Evolutionary conservation across 179 eudicot species (phyloP), one percentile per base, ranked within the genome.

Genomic region (Silene noctiflora): DNA sequence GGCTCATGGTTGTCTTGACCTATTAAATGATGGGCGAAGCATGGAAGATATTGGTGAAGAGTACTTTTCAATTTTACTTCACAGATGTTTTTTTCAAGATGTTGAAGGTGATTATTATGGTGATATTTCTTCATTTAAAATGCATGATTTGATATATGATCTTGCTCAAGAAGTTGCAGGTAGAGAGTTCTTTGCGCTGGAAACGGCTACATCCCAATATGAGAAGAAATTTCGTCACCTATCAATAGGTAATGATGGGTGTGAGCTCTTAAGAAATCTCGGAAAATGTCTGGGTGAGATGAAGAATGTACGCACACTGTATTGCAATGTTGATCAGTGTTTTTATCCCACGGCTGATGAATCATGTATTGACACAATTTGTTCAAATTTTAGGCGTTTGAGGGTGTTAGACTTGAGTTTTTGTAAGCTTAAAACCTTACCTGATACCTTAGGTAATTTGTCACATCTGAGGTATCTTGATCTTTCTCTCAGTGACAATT

Each of bases 81-180:
- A 58, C 2, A 58, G 67, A 58, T 58, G 75, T 58, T 72, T 72
- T 27, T 72, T 72, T 16, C 65, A 72, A 58, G 75, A 72, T 17
- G 20, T 58, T 6, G 11, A 3, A 27, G 25, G 1, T 25, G 19
- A 56, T 21, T 3, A 1, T 4, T 16, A 12, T 10, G 75, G 51
- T 51, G 25, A 65, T 25, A 60, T 66, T n/a, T 0, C 2, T 27
- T 35, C 66, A 13, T 25, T n/a, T 33, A 56, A 56, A 58, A 72
- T 72, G 75, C 75, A 72, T 17, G 75, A 72, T 72, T 58, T 73
- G 63, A 39, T 78, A 1, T 77, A 73, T 42, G 77, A 78, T 24
- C 74, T 78, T 19, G 76, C 80, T 17, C 51, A 10, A 4, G 16
- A 7, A 5, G 63, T 64, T n/a, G 80, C 76, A 2, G 76, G 80